Base-by-base conservation (phyloP, 306 rosid species). In the Cucumis cinereus region DNA sequence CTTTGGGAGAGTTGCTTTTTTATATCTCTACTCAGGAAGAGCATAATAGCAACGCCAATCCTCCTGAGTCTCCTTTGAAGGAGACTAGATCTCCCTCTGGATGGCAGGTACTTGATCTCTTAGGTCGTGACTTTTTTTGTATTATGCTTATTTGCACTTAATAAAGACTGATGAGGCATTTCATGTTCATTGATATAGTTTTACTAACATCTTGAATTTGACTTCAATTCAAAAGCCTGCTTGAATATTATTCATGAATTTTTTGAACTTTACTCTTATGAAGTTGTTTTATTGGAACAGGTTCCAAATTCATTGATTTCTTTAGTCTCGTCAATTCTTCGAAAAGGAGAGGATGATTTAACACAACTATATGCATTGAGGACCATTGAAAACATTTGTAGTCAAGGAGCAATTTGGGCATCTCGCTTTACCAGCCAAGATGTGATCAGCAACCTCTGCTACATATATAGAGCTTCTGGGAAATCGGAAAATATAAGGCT, bases 321-420 rank as follows among this genome's bases (percentile, higher is more conserved):
- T 55, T 67, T 92, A 57, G 97, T 94, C 61, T 82, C 99, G 62
- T 90, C 96, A 75, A 83, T 92, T 28, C 82, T 94, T 74, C 88
- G 96, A 41, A 94, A 90, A 84, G 99, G 99, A 63, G 99, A 94
- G 86, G 99, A 94, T 76, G 99, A 92, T 80, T 69, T 92, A 66
- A 94, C 96, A 67, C 97, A 94, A 81, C 82, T 92, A 74, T 92
- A 94, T 86, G 99, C 95, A 28, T 80, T 94, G 91, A 89, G 99
- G 85, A 90, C 97, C 14, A 83, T 94, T 57, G 97, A 94, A 78
- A 94, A 94, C 82, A 84, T 94, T 75, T 89, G 91, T 82, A 90
- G 99, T 78, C 97, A 92, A 85, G 99, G 93, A 82, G 99, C 90
- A 73, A 76, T 79, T 15, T 94, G 99, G 99, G 92, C 82, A 61